Evolutionary conservation across 73 alveolate genomes (phyloP), one percentile per base, ranked within the genome.

Genomic region (Stentor roeselii): DNA sequence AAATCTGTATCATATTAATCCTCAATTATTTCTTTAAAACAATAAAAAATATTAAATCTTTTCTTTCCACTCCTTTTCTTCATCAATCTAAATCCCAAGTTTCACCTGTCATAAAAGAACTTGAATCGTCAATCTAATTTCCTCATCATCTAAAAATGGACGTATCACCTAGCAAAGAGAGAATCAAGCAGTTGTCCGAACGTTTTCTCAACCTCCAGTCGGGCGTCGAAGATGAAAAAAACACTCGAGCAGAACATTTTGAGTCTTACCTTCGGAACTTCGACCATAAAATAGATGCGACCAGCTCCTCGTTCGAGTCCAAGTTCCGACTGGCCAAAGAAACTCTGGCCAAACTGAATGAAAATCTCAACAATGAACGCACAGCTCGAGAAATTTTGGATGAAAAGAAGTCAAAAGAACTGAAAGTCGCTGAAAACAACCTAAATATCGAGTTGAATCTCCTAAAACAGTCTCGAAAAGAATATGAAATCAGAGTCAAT

Each of bases 321-420:
- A 15, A 67, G 42, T 67, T 67, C 32, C 31, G 27, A 0, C 37
- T 67, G 15, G 37, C 83, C 78, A 87, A 87, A 60, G 92, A 87
- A 14, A 35, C 60, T 3, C 42, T 87, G 11, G 40, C 89, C 36
- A 87, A 87, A 39, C 39, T 82, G 14, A 31, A 60, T 31, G 92
- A 87, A 60, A 83, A 86, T 34, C 83, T 87, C 36, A 75, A 61
- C 42, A 75, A 84, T 41, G 87, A 84, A 41, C 30, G 41, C 37
- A 75, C 75, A 78, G 77, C 85, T 4, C 74, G 77, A 31, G 93
- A 87, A n/a, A 30, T 83, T 30, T 27, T 89, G 4, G 90, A 86
- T 82, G 92, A 86, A 75, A 80, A 82, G 75, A 89, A 86, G 59
- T 15, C 88, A 3, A 89, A 89, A 75, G 95, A 89, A 36, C 3